A percentile compares a stretch with the other conserved stretches of the same genome.
phyloP scores from a whole-genome alignment of 192 early-diverging fungal species.

The Cladochytrium replicatum region DNA sequence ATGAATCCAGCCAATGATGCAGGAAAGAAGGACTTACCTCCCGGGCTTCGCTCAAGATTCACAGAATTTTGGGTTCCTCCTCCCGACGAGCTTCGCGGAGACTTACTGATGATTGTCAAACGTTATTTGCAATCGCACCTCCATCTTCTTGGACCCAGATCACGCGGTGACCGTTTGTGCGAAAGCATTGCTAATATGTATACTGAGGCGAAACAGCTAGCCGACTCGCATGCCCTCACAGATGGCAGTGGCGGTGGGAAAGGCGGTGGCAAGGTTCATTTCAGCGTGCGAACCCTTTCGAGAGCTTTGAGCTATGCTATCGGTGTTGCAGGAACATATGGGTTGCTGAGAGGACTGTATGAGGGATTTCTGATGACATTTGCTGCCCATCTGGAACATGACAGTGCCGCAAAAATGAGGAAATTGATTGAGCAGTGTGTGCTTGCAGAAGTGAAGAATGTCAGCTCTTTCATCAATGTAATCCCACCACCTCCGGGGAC shows the following conservation, averaged over 20 bases:
- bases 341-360: conserved; percentile 71
- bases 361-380: conserved; percentile 97
- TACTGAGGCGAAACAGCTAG: conserved; percentile 56
- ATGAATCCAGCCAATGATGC: conserved; percentile 99
- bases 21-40: conserved; percentile 90
- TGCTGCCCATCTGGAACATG: conserved; percentile 70
- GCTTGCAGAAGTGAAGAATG: conserved; percentile 46
- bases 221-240: conserved; percentile 59
- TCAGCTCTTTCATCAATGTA: conserved; percentile 42
- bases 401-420: conserved; percentile 48
- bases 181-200: conserved; percentile 77
- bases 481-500: conserved; percentile 43
- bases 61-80: conserved; percentile 92
- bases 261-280: conserved; percentile 78
- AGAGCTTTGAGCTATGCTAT: conserved; percentile 74
- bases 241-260: too few species aligned
- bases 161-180: conserved; percentile 50
- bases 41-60: conserved; percentile 82
- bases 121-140: conserved; percentile 59
- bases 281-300: conserved; percentile 86
- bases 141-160: conserved; percentile 32
- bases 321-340: conserved; percentile 61
- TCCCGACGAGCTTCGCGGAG: conserved; percentile 70
- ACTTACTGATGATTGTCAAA: conserved; percentile 71
- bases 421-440: conserved; percentile 50